Conservation (phyloP, 2,329 filamentous ascomycete species). For the Chaetomium globosum region DNA sequence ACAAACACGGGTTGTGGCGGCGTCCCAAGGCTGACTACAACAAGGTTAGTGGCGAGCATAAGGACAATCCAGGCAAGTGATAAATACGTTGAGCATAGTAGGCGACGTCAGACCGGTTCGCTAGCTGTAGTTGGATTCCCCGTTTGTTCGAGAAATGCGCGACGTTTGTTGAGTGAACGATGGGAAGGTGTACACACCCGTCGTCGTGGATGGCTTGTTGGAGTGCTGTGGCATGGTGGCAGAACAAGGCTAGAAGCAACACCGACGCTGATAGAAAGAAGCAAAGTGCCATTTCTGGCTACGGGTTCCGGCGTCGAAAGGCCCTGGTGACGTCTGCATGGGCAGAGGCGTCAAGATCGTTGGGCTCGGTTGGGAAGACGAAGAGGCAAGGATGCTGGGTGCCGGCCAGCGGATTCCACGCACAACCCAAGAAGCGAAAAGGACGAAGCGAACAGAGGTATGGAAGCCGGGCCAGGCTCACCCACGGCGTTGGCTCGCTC, state of each 20-base stretch:
- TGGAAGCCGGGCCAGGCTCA: slow-evolving; percentile 27
- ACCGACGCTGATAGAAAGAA: slow-evolving; percentile 31
- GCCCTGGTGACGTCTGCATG: slow-evolving; percentile 29
- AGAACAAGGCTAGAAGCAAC: slow-evolving; percentile 34
- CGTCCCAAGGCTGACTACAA: slow-evolving; percentile 54
- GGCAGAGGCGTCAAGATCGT: slow-evolving; percentile 9
- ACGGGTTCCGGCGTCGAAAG: slow-evolving; percentile 23
- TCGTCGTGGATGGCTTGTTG: slow-evolving; percentile 31
- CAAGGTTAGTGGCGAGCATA: slow-evolving; percentile 31
- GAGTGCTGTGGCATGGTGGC: slow-evolving; percentile 27
- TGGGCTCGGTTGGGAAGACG: background rate
- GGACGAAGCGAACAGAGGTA: slow-evolving; percentile 8
- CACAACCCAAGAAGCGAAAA: slow-evolving; percentile 1
- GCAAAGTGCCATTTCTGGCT: slow-evolving; percentile 40
- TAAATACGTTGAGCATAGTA: slow-evolving; percentile 55
- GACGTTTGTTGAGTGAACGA: slow-evolving; percentile 49
- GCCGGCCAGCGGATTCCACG: slow-evolving; percentile 23
- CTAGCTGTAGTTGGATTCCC: slow-evolving; percentile 49
- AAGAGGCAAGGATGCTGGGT: slow-evolving; percentile 10
- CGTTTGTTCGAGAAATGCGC: slow-evolving; percentile 47
- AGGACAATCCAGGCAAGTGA: slow-evolving; percentile 15
- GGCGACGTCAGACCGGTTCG: slow-evolving; percentile 56
- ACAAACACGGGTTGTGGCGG: slow-evolving; percentile 57
- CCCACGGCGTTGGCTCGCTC: slow-evolving; percentile 19
- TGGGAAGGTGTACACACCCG: slow-evolving; percentile 46